These are phyloP conservation scores for Camellia lanceoleosa DNA, from an alignment of 148 eudicot genomes.

Conservation along the genomic window DNA sequence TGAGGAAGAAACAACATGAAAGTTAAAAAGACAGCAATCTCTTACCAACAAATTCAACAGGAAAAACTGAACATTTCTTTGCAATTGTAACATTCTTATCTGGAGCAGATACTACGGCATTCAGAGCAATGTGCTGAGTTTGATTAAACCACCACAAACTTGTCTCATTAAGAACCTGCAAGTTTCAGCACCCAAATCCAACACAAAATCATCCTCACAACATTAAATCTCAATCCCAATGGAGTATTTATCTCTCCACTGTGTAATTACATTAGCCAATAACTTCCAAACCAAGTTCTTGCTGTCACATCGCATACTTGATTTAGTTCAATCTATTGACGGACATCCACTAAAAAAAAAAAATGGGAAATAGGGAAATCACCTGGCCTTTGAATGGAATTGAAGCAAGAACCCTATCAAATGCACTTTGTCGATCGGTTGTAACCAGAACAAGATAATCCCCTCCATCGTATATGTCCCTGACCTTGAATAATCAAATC, in stretches of 20 bases:
- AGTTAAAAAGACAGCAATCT: neutral
- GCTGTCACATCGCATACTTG: neutral
- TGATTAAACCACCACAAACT: constrained; percentile 96
- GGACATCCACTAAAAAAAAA: neutral
- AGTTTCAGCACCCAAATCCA: constrained; percentile 4
- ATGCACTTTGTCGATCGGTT: constrained; percentile 95
- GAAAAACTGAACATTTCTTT: constrained; percentile 90
- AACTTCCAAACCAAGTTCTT: neutral
- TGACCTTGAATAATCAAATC: constrained; percentile 54
- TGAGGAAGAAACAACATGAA: neutral
- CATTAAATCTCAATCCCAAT: neutral
- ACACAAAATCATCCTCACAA: neutral
- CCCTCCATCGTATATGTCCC: constrained; percentile 90
- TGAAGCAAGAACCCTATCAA: constrained; percentile 88
- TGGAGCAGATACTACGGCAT: constrained; percentile 74
- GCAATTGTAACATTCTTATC: constrained; percentile 94
- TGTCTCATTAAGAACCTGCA: constrained; percentile 88
- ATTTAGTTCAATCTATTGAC: neutral
- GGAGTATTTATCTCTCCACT: neutral
- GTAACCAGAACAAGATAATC: constrained; percentile 88
- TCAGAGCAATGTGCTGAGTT: constrained; percentile 78
- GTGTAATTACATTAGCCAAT: neutral
- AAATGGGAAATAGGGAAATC: neutral
- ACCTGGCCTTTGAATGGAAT: constrained; percentile 99
- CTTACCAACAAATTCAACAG: constrained; percentile 98